phyloP scores from a whole-genome alignment of 2,329 filamentous ascomycete genomes.

The Talaromyces sp. region DNA sequence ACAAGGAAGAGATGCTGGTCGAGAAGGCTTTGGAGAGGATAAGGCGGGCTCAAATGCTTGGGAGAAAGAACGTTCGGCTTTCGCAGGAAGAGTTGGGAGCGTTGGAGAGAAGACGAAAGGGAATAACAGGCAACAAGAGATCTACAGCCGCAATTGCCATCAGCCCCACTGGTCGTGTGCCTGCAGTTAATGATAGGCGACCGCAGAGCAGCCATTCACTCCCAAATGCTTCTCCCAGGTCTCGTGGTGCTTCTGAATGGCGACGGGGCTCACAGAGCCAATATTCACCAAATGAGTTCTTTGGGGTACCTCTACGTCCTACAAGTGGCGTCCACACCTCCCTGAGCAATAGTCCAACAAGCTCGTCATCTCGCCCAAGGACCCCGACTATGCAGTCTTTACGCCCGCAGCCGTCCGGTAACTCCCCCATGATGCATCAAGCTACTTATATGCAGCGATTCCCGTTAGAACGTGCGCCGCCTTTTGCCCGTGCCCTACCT shows the following conservation, averaged over 20 bases:
- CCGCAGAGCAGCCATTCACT: slow-evolving; percentile 18
- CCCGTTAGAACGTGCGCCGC: slow-evolving; percentile 21
- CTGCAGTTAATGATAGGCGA: slow-evolving; percentile 8
- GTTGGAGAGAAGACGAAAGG: slow-evolving; percentile 59
- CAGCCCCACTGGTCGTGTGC: not conserved
- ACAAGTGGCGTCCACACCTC: slow-evolving; percentile 2
- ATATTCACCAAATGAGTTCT: not conserved
- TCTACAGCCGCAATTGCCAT: slow-evolving; percentile 1
- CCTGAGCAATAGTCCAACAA: slow-evolving; percentile 31
- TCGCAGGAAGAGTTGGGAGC: slow-evolving; percentile 75
- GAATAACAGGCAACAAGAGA: slow-evolving; percentile 21
- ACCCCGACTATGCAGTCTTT: slow-evolving; percentile 38
- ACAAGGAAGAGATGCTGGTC: slow-evolving; percentile 69
- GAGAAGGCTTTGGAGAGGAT: slow-evolving; percentile 77
- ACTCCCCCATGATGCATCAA: slow-evolving; percentile 33
- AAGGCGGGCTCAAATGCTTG: slow-evolving; percentile 67
- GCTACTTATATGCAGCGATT: slow-evolving; percentile 30
- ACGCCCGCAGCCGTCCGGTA: slow-evolving; percentile 32
- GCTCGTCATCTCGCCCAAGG: slow-evolving; percentile 39
- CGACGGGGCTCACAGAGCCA: slow-evolving; percentile 31
- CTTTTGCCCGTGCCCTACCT: slow-evolving; percentile 38
- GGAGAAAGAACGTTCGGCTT: slow-evolving; percentile 73
- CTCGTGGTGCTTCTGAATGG: slow-evolving; percentile 17
- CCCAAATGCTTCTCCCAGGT: slow-evolving; percentile 13
- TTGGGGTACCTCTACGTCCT: not conserved